Base-by-base conservation (phyloP, 2,329 filamentous ascomycete species). In the Aureobasidium sp. region DNA sequence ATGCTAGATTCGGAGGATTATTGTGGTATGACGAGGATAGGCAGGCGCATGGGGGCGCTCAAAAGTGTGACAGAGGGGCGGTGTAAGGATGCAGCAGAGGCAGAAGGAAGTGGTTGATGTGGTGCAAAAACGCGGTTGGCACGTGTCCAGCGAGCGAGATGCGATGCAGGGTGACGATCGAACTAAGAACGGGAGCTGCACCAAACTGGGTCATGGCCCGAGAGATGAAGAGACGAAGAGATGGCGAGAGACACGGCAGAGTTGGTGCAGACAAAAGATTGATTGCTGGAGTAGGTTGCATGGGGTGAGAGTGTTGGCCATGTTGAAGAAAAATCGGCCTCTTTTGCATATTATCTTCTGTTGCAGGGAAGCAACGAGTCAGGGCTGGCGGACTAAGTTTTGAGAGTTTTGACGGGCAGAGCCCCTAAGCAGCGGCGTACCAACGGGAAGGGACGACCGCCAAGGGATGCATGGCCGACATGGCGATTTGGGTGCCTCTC, bases 401-500 rank as follows among this genome's bases (percentile, higher is more conserved):
- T 22, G 17, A 34, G 11, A 45, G 41, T 45, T 45, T 45, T 45
- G 41, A 16, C 41, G 41, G 41, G 16, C 22, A 29, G 29, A 14
- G 16, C 40, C 34, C 19, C n/a, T n/a, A n/a, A n/a, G n/a, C 34
- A 45, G 41, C 41, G 41, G n/a, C 12, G 41, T 32, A 32, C 41
- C 29, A 34, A 45, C 41, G 41, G 41, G 12, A n/a, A 22, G 27
- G 29, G 22, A 19, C 41, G n/a, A n/a, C n/a, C n/a, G 41, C 41
- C 41, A 45, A 45, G 41, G 29, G 27, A 34, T 42, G 40, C 40
- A 42, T 24, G 21, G 30, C 30, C 24, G 40, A 42, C 40, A 42
- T 42, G 40, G 40, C 40, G 41, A 45, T 45, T 34, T 34, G 29
- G 41, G 27, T 17, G 17, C 27, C 27, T 45, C 41, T 45, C 39